These are phyloP conservation scores for Auriculariales sp. DNA, from an alignment of 768 basidiomycete genomes.

Conservation along the genomic window DNA sequence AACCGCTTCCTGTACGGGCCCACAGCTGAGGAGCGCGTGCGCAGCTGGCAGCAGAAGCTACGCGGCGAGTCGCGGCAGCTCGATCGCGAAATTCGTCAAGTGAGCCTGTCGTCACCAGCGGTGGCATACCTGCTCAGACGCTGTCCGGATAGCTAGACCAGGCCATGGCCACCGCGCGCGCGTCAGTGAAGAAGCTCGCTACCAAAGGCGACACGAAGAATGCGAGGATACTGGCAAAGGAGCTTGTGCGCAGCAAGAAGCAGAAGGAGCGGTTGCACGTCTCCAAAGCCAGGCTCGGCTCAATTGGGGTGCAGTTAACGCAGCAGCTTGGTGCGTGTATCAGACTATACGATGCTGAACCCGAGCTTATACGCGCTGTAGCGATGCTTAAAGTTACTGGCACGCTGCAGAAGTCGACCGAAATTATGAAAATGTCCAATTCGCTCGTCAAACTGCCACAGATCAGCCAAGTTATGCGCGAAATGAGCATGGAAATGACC, in stretches of 20 bases:
- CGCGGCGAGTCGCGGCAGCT: slow-evolving; percentile 67
- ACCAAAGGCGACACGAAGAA: slow-evolving; percentile 84
- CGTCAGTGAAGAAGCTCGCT: slow-evolving; percentile 78
- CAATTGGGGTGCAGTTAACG: slow-evolving; percentile 74
- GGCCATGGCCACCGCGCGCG: slow-evolving; percentile 65
- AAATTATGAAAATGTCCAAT: slow-evolving; percentile 99
- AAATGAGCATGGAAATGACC: slow-evolving; percentile 99
- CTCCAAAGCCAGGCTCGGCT: slow-evolving; percentile 83
- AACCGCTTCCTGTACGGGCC: slow-evolving; percentile 94
- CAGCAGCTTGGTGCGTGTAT: slow-evolving; percentile 74
- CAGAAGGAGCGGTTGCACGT: slow-evolving; percentile 87
- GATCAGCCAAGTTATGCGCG: slow-evolving; percentile 82
- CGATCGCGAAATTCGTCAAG: slow-evolving; percentile 94
- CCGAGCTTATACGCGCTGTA: slow-evolving; percentile 16
- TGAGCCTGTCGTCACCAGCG: slow-evolving; percentile 22
- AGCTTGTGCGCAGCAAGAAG: slow-evolving; percentile 89
- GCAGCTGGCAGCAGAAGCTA: slow-evolving; percentile 81
- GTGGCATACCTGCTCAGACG: not conserved
- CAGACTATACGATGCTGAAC: not conserved
- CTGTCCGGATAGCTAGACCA: slow-evolving; percentile 47
- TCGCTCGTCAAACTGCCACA: slow-evolving; percentile 83
- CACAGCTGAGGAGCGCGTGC: slow-evolving; percentile 85
- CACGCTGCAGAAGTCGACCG: slow-evolving; percentile 92
- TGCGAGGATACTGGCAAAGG: slow-evolving; percentile 80
- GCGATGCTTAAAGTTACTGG: slow-evolving; percentile 97